Conservation (phyloP, 768 basidiomycete species). For the Macrolepiota fuliginosa region DNA sequence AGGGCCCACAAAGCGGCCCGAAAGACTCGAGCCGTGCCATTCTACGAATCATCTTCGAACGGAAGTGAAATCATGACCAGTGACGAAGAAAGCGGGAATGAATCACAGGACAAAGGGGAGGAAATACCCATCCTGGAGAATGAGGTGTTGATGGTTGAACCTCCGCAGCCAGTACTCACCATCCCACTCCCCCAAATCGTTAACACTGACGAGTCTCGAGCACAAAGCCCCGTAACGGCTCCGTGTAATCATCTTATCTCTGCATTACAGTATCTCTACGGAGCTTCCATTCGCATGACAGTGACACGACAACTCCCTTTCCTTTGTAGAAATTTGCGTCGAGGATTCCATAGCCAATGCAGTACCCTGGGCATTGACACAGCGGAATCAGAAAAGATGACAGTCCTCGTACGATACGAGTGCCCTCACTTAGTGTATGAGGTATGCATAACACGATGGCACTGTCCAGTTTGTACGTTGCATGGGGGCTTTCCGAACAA, state of each 20-base stretch:
- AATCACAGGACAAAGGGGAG: background rate
- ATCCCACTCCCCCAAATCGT: slow-evolving; percentile 14
- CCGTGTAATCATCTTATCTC: background rate
- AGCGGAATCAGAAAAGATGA: background rate
- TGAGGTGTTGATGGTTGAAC: background rate
- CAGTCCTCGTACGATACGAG: background rate
- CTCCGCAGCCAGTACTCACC: slow-evolving; percentile 9
- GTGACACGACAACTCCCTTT: slow-evolving; percentile 2
- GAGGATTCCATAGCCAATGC: slow-evolving; percentile 12
- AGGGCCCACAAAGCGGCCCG: no score
- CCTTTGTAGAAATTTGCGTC: slow-evolving; percentile 3
- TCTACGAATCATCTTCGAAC: no score
- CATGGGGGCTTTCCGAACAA: slow-evolving; percentile 6
- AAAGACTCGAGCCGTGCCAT: no score
- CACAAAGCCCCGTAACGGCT: no score
- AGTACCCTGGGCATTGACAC: background rate
- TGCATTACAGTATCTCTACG: background rate
- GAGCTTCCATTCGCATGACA: background rate
- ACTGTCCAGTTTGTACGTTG: slow-evolving; percentile 9
- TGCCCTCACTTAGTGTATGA: background rate
- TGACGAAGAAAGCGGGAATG: no score
- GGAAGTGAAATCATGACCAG: no score
- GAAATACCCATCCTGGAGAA: background rate
- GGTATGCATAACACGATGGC: background rate
- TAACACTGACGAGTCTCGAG: no score